Percentiles rank a stretch among this genome's conserved stretches.
Evolutionary conservation across 2,329 filamentous ascomycete species (phyloP).

Genomic region (Monosporascus sp.): DNA sequence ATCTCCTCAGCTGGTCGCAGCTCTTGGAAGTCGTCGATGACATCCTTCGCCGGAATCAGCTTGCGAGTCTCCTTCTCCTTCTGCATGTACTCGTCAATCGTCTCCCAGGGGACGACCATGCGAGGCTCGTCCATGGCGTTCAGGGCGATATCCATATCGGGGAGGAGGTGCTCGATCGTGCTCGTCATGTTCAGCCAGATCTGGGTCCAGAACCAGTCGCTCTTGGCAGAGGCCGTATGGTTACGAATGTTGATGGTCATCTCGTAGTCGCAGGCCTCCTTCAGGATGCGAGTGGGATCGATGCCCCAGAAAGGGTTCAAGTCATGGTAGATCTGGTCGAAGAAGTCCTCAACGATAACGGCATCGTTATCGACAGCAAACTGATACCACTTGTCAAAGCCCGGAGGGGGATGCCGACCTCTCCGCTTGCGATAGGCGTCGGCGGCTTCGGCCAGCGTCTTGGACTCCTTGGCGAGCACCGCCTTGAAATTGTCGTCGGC

Average conservation of each 20-base stretch:
- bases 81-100: slow-evolving; percentile 49
- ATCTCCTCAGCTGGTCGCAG: slow-evolving; percentile 34
- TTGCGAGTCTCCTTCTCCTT: slow-evolving; percentile 44
- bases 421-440: slow-evolving; percentile 39
- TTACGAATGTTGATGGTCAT: slow-evolving; percentile 57
- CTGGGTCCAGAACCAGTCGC: slow-evolving; percentile 54
- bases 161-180: slow-evolving; percentile 49
- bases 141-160: slow-evolving; percentile 63
- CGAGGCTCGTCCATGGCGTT: slow-evolving; percentile 65
- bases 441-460: slow-evolving; percentile 39
- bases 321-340: slow-evolving; percentile 50
- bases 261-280: slow-evolving; percentile 49
- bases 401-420: slow-evolving; percentile 45
- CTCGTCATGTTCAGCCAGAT: slow-evolving; percentile 51
- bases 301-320: slow-evolving; percentile 50
- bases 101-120: slow-evolving; percentile 58
- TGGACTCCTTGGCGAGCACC: slow-evolving; percentile 35
- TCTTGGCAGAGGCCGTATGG: slow-evolving; percentile 44
- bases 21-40: slow-evolving; percentile 38
- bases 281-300: slow-evolving; percentile 41
- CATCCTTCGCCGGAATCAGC: slow-evolving; percentile 38
- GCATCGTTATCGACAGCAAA: slow-evolving; percentile 38
- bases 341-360: slow-evolving; percentile 42
- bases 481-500: slow-evolving; percentile 34
- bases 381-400: slow-evolving; percentile 42